Conservation (phyloP, 345 rosid species). For the Microthlaspi erraticum region DNA sequence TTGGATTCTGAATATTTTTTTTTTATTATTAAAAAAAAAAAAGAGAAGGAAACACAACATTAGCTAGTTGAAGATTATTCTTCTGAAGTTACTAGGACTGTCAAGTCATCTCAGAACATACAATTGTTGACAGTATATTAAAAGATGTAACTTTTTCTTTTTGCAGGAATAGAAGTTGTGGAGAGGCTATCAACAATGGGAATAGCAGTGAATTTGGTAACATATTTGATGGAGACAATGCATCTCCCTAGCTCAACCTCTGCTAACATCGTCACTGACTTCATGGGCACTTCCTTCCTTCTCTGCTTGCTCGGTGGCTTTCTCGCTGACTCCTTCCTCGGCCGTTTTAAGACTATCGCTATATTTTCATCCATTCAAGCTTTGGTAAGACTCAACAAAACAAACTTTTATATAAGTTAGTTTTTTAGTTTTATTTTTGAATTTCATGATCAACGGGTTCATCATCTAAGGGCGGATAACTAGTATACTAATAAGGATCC, state of each 20-base stretch:
- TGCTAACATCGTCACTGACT: conserved; percentile 69
- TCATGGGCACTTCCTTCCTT: conserved; percentile 70
- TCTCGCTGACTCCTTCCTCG: conserved; percentile 72
- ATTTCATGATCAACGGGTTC: no score
- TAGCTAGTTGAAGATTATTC: background rate
- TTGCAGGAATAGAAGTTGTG: conserved; percentile 62
- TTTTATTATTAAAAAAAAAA: background rate
- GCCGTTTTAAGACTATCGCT: conserved; percentile 72
- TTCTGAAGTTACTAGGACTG: conserved; percentile 3
- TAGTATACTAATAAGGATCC: background rate
- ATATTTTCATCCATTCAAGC: conserved; percentile 69
- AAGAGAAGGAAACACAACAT: background rate
- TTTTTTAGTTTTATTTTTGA: no score
- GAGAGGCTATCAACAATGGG: conserved; percentile 82
- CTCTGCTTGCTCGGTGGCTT: conserved; percentile 77
- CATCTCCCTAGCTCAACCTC: conserved; percentile 69
- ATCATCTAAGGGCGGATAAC: no score
- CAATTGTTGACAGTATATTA: background rate
- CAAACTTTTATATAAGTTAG: background rate
- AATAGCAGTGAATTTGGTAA: conserved; percentile 78
- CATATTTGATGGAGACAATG: conserved; percentile 67
- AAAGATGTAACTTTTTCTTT: no score
- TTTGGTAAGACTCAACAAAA: conserved; percentile 45
- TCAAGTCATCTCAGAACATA: background rate
- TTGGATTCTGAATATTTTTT: background rate